These are phyloP conservation scores for Alternaria panax DNA, from an alignment of 2,329 filamentous ascomycete genomes.

Conservation along the genomic window DNA sequence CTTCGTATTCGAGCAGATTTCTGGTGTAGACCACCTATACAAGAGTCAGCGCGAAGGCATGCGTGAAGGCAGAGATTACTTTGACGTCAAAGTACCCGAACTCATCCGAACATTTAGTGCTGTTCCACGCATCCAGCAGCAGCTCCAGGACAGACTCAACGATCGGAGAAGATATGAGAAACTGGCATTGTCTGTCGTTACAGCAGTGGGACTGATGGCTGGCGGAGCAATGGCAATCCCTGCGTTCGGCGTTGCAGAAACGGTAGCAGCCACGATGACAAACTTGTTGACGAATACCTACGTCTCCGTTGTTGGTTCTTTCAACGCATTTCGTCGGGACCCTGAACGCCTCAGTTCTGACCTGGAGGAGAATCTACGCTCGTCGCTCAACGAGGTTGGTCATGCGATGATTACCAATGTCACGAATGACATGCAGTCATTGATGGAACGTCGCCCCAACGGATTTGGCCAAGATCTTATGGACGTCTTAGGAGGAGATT, in stretches of 20 bases:
- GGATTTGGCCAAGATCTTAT: not conserved
- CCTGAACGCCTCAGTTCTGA: not conserved
- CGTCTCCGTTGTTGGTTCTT: not conserved
- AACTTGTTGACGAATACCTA: not conserved
- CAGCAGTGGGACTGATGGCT: not conserved
- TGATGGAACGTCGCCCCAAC: not conserved
- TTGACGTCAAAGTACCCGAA: not conserved
- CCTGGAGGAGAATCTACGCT: not conserved
- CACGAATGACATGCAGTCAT: not conserved
- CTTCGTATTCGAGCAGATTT: constrained; percentile 12
- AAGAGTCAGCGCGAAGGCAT: not conserved
- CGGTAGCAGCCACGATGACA: not conserved
- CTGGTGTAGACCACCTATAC: not conserved
- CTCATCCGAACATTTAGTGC: not conserved
- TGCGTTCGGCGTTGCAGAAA: not conserved
- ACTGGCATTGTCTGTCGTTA: not conserved
- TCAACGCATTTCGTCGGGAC: not conserved
- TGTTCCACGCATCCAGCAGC: not conserved
- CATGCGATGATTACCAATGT: not conserved
- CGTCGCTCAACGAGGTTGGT: not conserved
- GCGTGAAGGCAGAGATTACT: not conserved
- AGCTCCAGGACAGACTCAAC: not conserved
- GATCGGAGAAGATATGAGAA: not conserved
- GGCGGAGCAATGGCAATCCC: not conserved
- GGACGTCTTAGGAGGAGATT: not conserved